Conservation (phyloP, 1,139 yeast species). For the Lodderomyces metapsilosis region DNA sequence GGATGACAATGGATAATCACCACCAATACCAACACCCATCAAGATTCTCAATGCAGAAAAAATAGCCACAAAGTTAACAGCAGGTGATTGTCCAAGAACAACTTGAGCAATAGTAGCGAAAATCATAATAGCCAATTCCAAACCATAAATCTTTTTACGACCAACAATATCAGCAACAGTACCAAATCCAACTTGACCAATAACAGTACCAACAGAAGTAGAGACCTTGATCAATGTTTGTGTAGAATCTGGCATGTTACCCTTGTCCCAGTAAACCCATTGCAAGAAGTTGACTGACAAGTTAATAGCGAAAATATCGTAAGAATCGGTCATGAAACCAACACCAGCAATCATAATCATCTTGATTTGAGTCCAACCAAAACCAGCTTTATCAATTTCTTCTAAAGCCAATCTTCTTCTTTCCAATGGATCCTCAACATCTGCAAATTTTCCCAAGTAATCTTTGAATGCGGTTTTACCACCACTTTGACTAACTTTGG, state of each 20-base stretch:
- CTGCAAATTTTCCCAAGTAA: conserved; percentile 77
- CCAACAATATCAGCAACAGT: conserved; percentile 80
- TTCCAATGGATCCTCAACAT: conserved; percentile 82
- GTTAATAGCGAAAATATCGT: conserved; percentile 87
- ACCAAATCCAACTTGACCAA: conserved; percentile 90
- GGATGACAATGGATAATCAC: conserved; percentile 97
- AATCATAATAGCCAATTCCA: conserved; percentile 81
- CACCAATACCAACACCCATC: conserved; percentile 98
- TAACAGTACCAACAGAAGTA: conserved; percentile 90
- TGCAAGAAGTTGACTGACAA: conserved; percentile 74
- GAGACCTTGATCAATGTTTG: conserved; percentile 77
- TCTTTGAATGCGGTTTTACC: conserved; percentile 93
- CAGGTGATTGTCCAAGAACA: conserved; percentile 66
- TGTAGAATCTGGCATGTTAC: conserved; percentile 63
- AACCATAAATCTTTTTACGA: conserved; percentile 84
- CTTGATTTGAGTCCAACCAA: conserved; percentile 87
- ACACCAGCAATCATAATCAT: conserved; percentile 92
- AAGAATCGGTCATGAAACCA: conserved; percentile 90
- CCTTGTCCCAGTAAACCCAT: conserved; percentile 64
- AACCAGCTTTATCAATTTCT: conserved; percentile 79
- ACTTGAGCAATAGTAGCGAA: conserved; percentile 78
- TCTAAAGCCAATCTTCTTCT: conserved; percentile 88
- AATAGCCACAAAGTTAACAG: conserved; percentile 68
- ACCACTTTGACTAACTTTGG: conserved; percentile 36
- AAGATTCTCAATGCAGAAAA: conserved; percentile 74